These are phyloP conservation scores for Neospermospora avenae DNA, from an alignment of 2,329 filamentous ascomycete genomes.

Conservation along the genomic window DNA sequence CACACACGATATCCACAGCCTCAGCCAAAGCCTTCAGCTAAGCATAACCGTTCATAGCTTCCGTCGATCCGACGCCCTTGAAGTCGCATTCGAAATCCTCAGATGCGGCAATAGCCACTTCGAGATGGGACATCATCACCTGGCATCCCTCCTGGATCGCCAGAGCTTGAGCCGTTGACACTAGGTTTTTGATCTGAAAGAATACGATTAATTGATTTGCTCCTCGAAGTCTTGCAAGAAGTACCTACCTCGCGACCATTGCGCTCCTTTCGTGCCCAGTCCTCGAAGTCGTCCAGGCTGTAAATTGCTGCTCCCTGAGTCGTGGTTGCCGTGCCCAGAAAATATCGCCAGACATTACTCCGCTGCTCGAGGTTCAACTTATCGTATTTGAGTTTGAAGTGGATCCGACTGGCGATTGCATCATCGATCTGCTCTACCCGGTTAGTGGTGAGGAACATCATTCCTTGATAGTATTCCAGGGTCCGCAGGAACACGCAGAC, in stretches of 20 bases:
- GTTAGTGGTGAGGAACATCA: conserved; percentile 6
- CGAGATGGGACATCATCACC: conserved; percentile 17
- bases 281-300: not conserved
- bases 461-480: conserved; percentile 3
- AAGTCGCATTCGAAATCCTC: conserved; percentile 12
- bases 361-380: not conserved
- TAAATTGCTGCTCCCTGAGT: not conserved
- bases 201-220: conserved; percentile 2
- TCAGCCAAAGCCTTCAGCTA: conserved; percentile 8
- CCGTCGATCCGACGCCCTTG: conserved; percentile 7
- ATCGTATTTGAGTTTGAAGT: conserved; percentile 1
- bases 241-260: conserved; percentile 8
- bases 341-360: not conserved
- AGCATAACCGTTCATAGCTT: conserved; percentile 19
- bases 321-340: not conserved
- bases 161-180: conserved; percentile 9
- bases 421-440: conserved; percentile 1
- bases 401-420: not conserved
- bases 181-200: conserved; percentile 16
- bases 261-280: too few species aligned
- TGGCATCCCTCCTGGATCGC: conserved; percentile 8
- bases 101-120: conserved; percentile 14
- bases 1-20: not conserved
- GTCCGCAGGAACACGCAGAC: conserved; percentile 9
- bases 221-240: conserved; percentile 3